Conservation (phyloP, 2,329 filamentous ascomycete species). For the Cladorrhinum sp. region DNA sequence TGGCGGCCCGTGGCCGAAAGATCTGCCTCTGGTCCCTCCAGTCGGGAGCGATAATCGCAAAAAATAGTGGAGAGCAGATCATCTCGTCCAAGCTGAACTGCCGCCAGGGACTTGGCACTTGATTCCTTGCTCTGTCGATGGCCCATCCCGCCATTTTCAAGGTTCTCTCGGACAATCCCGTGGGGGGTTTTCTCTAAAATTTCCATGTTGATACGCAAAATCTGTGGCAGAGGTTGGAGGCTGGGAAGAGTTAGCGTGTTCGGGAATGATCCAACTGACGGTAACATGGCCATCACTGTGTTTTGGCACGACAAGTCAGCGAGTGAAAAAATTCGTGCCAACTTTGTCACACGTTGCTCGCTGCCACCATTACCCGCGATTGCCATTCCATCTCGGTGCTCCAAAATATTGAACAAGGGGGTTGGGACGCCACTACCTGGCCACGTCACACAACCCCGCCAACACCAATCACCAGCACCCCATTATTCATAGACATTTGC, state of each 20-base stretch:
- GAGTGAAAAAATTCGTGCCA: neutral
- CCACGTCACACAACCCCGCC: neutral
- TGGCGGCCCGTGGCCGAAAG: constrained; percentile 15
- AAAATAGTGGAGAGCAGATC: neutral
- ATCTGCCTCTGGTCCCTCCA: constrained; percentile 4
- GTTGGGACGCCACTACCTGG: neutral
- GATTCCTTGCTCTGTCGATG: neutral
- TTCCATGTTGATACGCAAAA: too few species aligned
- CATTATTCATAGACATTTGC: neutral
- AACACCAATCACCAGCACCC: neutral
- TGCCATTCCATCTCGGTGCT: neutral
- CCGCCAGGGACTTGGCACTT: neutral
- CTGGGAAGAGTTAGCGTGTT: too few species aligned
- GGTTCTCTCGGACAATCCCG: neutral
- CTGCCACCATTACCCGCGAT: neutral
- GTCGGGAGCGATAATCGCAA: neutral
- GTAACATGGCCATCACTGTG: too few species aligned
- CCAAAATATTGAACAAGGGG: neutral
- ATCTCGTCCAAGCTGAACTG: neutral
- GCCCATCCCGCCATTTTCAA: too few species aligned
- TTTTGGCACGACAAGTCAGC: too few species aligned
- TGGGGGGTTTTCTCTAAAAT: neutral
- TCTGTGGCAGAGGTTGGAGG: too few species aligned
- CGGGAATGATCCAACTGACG: neutral
- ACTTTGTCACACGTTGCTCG: neutral